Conservation (phyloP, 2,329 filamentous ascomycete genomes). For the Coniochaeta ligniaria region DNA sequence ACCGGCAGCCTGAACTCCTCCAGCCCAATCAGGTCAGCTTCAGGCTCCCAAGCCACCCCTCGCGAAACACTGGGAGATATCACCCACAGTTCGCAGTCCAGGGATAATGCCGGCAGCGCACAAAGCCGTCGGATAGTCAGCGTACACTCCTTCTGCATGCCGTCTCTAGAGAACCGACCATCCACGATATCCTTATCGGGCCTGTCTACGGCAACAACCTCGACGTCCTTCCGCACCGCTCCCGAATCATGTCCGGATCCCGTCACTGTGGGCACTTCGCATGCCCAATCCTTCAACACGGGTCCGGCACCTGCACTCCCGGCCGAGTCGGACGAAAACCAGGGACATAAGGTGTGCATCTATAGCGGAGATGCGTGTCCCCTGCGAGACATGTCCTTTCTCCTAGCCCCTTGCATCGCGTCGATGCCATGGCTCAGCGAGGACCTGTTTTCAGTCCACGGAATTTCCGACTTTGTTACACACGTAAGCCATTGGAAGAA, state of each 20-base stretch:
- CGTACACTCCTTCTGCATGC: not conserved
- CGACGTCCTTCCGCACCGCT: not conserved
- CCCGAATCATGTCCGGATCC: not conserved
- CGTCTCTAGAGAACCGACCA: not conserved
- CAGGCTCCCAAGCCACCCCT: not conserved
- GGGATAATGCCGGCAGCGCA: not conserved
- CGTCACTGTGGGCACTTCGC: not conserved
- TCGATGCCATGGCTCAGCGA: slow-evolving; percentile 4
- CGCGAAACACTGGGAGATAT: not conserved
- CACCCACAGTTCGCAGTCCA: not conserved
- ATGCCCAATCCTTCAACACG: not conserved
- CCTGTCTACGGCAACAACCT: not conserved
- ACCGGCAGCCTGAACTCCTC: not conserved
- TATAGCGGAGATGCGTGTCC: not conserved
- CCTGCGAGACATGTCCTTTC: not conserved
- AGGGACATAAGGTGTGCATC: not conserved
- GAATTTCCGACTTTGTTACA: not conserved
- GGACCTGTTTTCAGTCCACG: slow-evolving; percentile 2
- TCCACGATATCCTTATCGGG: not conserved
- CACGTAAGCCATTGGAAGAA: not conserved
- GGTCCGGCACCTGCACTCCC: not conserved
- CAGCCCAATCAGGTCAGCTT: not conserved
- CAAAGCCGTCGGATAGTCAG: not conserved
- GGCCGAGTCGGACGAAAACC: too few relatives aligned
- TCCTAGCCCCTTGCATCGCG: slow-evolving; percentile 4